Evolutionary conservation across 2,329 filamentous ascomycete genomes (phyloP).

Genomic region (Bipolaris zeicola): DNA sequence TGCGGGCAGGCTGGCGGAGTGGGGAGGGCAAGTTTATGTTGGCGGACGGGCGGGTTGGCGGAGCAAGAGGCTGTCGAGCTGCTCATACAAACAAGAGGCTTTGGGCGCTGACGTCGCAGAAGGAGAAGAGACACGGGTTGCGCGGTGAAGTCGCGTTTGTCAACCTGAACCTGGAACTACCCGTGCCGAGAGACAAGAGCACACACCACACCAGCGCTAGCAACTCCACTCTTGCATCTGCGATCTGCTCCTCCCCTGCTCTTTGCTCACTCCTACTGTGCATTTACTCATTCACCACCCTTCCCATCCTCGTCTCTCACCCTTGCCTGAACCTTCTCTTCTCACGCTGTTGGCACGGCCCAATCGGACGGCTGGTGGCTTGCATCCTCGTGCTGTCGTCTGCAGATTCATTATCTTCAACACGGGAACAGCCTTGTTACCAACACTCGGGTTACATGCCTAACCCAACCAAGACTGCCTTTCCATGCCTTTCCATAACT

Average conservation of each 20-base stretch:
- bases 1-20: constrained; percentile 30
- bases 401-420: neutral
- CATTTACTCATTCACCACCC: neutral
- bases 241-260: constrained; percentile 9
- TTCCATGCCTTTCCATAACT: neutral
- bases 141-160: constrained; percentile 30
- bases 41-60: constrained; percentile 12
- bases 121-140: constrained; percentile 24
- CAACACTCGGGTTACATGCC: neutral
- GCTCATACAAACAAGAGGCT: constrained; percentile 25
- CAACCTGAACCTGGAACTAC: constrained; percentile 18
- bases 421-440: neutral
- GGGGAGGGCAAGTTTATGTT: constrained; percentile 5
- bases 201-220: constrained; percentile 13
- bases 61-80: constrained; percentile 27
- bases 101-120: constrained; percentile 24
- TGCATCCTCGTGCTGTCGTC: neutral
- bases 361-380: neutral
- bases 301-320: neutral
- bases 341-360: neutral
- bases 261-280: neutral
- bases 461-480: neutral
- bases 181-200: constrained; percentile 24
- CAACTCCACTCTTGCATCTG: constrained; percentile 7
- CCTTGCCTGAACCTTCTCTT: neutral